phyloP scores from a whole-genome alignment of 2,329 filamentous ascomycete genomes.

The Plenodomus tracheiphilus region DNA sequence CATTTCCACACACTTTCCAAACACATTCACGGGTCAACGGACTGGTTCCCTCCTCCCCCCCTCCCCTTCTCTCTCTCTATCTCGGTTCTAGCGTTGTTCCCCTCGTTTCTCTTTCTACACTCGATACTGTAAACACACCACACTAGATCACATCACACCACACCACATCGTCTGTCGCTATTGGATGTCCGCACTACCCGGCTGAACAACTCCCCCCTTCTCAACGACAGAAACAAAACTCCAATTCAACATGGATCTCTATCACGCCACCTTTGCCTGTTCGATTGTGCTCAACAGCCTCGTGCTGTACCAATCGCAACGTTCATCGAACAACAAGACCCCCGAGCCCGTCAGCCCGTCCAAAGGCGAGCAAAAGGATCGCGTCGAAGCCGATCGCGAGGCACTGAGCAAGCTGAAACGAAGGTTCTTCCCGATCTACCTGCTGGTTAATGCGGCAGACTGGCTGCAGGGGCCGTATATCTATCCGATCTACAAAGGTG shows the following conservation, averaged over 20 bases:
- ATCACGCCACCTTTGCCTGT: conserved; percentile 32
- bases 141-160: too few species aligned
- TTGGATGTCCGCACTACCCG: neutral
- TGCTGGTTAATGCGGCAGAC: conserved; percentile 50
- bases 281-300: conserved; percentile 32
- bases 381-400: conserved; percentile 28
- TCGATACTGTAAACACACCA: too few species aligned
- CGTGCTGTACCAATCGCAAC: conserved; percentile 32
- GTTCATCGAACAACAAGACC: conserved; percentile 14
- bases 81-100: neutral
- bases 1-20: neutral
- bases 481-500: conserved; percentile 56
- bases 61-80: neutral
- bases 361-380: conserved; percentile 29
- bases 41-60: neutral
- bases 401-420: conserved; percentile 45
- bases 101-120: neutral
- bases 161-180: neutral
- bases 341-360: conserved; percentile 8
- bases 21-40: neutral
- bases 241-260: conserved; percentile 34
- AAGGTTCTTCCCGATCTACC: conserved; percentile 51
- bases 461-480: conserved; percentile 57
- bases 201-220: neutral
- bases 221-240: neutral